phyloP scores from a whole-genome alignment of 768 basidiomycete species.

The Myochromella boudieri region DNA sequence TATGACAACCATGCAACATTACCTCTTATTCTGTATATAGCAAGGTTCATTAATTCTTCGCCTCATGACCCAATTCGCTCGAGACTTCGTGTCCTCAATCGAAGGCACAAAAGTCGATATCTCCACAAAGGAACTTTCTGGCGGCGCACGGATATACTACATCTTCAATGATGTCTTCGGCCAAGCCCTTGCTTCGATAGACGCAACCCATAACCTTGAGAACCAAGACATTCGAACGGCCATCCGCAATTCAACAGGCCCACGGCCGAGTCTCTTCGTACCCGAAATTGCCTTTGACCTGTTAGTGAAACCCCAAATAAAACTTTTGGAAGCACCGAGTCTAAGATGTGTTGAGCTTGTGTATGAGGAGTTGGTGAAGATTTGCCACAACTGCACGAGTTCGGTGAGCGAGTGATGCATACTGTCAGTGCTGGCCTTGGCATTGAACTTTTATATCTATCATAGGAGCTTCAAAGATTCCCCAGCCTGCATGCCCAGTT shows the following conservation, averaged over 20 bases:
- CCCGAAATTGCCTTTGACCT: slow-evolving; percentile 97
- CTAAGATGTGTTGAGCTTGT: slow-evolving; percentile 96
- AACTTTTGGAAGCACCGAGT: slow-evolving; percentile 91
- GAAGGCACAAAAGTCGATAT: slow-evolving; percentile 96
- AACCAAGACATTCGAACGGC: slow-evolving; percentile 96
- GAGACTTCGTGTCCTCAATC: slow-evolving; percentile 95
- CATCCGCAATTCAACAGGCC: slow-evolving; percentile 97
- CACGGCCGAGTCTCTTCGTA: slow-evolving; percentile 92
- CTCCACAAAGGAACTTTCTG: slow-evolving; percentile 97
- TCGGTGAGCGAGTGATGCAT: too few species aligned
- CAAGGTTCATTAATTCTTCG: slow-evolving; percentile 89
- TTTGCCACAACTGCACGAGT: slow-evolving; percentile 97
- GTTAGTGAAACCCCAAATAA: slow-evolving; percentile 97
- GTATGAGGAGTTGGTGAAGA: slow-evolving; percentile 98
- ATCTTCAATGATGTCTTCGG: slow-evolving; percentile 99
- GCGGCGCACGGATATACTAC: slow-evolving; percentile 97
- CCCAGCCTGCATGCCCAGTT: slow-evolving; percentile 90
- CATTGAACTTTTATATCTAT: not conserved
- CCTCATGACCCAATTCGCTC: slow-evolving; percentile 97
- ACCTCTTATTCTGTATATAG: slow-evolving; percentile 31
- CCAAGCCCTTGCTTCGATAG: slow-evolving; percentile 83
- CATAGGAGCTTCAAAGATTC: slow-evolving; percentile 92
- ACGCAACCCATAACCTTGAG: slow-evolving; percentile 88
- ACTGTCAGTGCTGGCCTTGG: too few species aligned
- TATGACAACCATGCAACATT: not conserved